Evolutionary conservation across 2,329 filamentous ascomycete genomes (phyloP).

Genomic region (Fusarium verrucosum): DNA sequence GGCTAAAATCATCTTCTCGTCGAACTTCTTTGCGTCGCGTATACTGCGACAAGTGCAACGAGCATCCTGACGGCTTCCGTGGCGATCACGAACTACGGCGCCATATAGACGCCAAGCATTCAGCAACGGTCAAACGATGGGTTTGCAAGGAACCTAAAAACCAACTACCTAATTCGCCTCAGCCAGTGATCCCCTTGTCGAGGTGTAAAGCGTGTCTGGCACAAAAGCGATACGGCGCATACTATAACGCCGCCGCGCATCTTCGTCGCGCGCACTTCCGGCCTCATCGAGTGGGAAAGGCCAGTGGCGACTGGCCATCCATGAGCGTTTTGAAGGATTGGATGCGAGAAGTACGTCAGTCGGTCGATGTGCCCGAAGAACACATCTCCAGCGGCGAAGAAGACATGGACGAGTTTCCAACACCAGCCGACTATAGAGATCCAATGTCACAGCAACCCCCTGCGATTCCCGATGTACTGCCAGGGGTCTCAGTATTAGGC

Average conservation of each 20-base stretch:
- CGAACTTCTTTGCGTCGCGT: conserved; percentile 73
- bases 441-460: conserved; percentile 18
- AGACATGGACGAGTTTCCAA: conserved; percentile 55
- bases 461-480: conserved; percentile 25
- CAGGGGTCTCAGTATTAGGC: conserved; percentile 17
- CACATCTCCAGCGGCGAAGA: conserved; percentile 62
- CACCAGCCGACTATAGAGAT: conserved; percentile 27
- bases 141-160: conserved; percentile 63
- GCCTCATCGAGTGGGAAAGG: conserved; percentile 64
- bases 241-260: conserved; percentile 69
- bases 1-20: conserved; percentile 56
- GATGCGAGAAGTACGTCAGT: conserved; percentile 68
- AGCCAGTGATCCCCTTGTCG: conserved; percentile 61
- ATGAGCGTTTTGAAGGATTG: conserved; percentile 67
- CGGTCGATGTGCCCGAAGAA: conserved; percentile 57
- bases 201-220: conserved; percentile 67
- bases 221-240: conserved; percentile 66
- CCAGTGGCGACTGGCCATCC: conserved; percentile 67
- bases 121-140: conserved; percentile 64
- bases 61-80: conserved; percentile 86
- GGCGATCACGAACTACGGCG: conserved; percentile 86
- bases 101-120: conserved; percentile 69
- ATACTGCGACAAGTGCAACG: conserved; percentile 80
- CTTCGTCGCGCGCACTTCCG: conserved; percentile 66
- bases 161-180: conserved; percentile 50